Percentiles rank a stretch among this genome's conserved stretches.
Evolutionary conservation across 2,329 filamentous ascomycete genomes (phyloP).

Genomic region (Colletotrichum orchidophilum): DNA sequence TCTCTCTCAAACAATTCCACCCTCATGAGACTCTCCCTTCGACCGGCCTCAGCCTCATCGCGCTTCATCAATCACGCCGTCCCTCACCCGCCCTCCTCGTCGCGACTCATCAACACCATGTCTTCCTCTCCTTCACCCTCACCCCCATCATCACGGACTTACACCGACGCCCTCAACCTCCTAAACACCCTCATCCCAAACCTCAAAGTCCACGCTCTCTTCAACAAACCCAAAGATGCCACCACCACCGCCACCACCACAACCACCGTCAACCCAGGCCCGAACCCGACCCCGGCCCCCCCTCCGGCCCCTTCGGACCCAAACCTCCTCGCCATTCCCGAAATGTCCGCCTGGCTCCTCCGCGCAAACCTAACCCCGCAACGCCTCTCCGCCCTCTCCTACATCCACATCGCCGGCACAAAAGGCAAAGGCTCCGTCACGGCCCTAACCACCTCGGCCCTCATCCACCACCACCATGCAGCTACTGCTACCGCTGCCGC

Average conservation of each 20-base stretch:
- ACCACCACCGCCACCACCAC: background rate
- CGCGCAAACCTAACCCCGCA: conserved; percentile 74
- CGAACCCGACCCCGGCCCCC: background rate
- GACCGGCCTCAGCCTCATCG: background rate
- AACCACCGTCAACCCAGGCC: background rate
- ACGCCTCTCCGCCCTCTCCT: conserved; percentile 49
- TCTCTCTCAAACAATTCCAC: background rate
- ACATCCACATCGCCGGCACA: conserved; percentile 76
- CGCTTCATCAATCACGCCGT: background rate
- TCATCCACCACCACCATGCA: conserved; percentile 54
- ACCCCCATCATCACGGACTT: conserved; percentile 21
- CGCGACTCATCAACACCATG: conserved; percentile 1
- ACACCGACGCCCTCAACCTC: conserved; percentile 28
- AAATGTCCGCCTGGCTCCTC: conserved; percentile 82
- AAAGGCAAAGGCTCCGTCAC: conserved; percentile 79
- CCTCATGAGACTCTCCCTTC: background rate
- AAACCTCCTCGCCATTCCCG: conserved; percentile 65
- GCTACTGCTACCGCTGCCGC: background rate
- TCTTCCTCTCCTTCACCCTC: background rate
- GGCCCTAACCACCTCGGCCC: conserved; percentile 74
- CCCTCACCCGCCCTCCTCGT: background rate
- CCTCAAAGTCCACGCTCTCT: conserved; percentile 33
- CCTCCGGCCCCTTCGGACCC: background rate
- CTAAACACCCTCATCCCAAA: conserved; percentile 35
- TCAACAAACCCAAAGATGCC: conserved; percentile 5